Evolutionary conservation across 768 basidiomycete species (phyloP), one percentile per base, ranked within the genome.

Genomic region (Crassisporium funariophilum): DNA sequence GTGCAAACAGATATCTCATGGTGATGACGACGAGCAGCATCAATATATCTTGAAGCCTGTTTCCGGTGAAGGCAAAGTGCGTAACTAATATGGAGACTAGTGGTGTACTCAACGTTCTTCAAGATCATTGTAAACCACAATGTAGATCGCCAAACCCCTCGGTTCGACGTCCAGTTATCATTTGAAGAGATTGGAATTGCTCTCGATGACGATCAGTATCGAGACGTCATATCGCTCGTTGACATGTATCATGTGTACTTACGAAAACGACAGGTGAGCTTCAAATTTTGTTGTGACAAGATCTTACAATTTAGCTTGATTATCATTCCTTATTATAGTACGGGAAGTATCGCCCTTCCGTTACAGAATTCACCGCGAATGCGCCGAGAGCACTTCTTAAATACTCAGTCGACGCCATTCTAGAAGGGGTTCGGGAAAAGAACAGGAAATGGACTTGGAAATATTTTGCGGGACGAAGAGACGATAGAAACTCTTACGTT

Each of bases 201-300:
- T 16, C 71, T 99, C 38, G 95, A 99, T 63, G 84, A 92, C 52
- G 82, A 94, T 55, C 97, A 99, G 67, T 99, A 98, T 63, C 82
- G 91, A 42, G 93, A 98, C 65, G 82, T 80, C 17, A 91, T 98
- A 47, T 95, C 91, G 16, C 78, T 98, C 35, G 75, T 94, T 49
- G 95, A 98, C 64, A 93, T 98, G 80, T 97, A 95, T 67, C 95
- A 98, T 64, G 86, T 98, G 50, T 97, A 95, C 66, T 78, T 86
- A 36, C 83, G 97, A 43, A 84, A 84, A 57, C 82, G 82, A 52
- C 87, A 89, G 76, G 88, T 89, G 61, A 60, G 66, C 58, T 8
- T 11, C 16, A 15, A 22, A 35, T 41, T 10, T 20, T 34, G 35
- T 36, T 15, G 29, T n/a, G n/a, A n/a, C 25, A 22, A 47, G 17